Percentiles rank a stretch among this genome's conserved stretches.
These are phyloP conservation scores for Glomus cerebriforme DNA, from an alignment of 192 early-diverging fungal species.

Conservation along the genomic window DNA sequence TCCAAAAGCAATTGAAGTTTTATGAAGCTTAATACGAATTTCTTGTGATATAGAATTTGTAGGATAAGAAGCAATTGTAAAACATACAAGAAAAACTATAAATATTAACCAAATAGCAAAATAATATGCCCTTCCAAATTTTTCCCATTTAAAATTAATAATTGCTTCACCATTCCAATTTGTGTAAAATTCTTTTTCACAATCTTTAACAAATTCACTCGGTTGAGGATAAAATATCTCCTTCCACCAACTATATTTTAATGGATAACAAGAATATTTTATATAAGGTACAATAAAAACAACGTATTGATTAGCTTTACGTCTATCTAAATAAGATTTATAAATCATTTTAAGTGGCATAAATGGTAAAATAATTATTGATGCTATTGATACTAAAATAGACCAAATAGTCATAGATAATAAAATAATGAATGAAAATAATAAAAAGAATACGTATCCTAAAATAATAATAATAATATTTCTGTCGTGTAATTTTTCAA, in stretches of 20 bases:
- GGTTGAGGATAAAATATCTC: not conserved
- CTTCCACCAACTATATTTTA: not conserved
- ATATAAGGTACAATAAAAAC: not conserved
- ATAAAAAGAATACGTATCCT: no score
- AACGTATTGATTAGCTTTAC: not conserved
- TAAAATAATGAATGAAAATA: no score
- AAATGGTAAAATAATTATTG: no score
- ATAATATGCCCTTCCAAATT: not conserved
- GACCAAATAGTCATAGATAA: no score
- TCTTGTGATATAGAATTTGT: not conserved
- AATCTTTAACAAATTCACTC: not conserved
- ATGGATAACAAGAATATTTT: not conserved
- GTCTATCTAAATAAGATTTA: no score
- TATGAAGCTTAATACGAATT: not conserved
- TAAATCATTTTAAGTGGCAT: no score
- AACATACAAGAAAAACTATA: not conserved
- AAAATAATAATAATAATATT: no score
- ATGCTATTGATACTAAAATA: no score
- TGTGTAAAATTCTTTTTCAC: not conserved
- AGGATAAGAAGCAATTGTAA: not conserved
- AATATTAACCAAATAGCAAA: not conserved
- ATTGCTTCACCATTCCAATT: constrained; percentile 12
- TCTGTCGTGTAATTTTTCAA: no score
- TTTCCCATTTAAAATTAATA: constrained; percentile 18
- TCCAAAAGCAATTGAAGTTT: not conserved